phyloP scores from a whole-genome alignment of 331 rosid genomes.

The Rosa hybrid region DNA sequence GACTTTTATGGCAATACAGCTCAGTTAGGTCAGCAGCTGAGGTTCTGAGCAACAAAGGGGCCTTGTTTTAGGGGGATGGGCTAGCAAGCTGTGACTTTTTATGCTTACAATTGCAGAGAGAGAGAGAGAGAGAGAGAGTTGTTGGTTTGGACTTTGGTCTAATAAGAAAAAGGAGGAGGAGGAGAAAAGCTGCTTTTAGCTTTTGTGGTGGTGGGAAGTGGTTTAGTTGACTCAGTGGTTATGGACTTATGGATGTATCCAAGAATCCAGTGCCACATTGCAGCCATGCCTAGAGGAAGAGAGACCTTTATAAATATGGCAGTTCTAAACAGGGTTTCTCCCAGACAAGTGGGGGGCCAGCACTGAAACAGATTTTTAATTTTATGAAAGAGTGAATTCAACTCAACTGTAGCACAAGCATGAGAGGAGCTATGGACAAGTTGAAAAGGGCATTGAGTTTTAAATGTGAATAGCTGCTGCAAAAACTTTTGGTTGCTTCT shows the following conservation, averaged over 20 bases:
- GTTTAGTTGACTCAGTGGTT: conserved; percentile 5
- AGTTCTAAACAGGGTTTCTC: background rate
- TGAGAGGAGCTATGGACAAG: conserved; percentile 9
- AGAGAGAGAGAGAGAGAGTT: background rate
- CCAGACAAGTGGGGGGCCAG: background rate
- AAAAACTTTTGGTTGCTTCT: background rate
- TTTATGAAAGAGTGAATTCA: background rate
- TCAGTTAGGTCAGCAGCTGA: conserved; percentile 4
- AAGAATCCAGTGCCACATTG: conserved; percentile 7
- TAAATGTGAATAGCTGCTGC: background rate
- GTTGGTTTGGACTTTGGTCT: background rate
- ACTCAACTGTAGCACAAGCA: background rate
- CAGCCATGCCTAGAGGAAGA: conserved; percentile 17
- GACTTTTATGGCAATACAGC: conserved; percentile 18
- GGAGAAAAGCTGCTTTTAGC: background rate
- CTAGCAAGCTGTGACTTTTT: background rate
- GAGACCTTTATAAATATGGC: background rate
- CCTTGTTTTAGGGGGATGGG: conserved; percentile 12
- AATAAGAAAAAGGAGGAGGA: background rate
- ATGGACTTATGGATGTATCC: conserved; percentile 24
- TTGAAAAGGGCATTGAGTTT: conserved; percentile 3
- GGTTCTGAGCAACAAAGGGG: conserved; percentile 11
- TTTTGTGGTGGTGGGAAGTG: background rate
- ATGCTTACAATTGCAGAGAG: conserved; percentile 1
- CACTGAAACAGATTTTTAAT: background rate